A percentile compares a stretch with the other conserved stretches of the same genome.
These are phyloP conservation scores for Chlamydomonas reinhardtii DNA, from an alignment of 163 green algal species.

Conservation along the genomic window DNA sequence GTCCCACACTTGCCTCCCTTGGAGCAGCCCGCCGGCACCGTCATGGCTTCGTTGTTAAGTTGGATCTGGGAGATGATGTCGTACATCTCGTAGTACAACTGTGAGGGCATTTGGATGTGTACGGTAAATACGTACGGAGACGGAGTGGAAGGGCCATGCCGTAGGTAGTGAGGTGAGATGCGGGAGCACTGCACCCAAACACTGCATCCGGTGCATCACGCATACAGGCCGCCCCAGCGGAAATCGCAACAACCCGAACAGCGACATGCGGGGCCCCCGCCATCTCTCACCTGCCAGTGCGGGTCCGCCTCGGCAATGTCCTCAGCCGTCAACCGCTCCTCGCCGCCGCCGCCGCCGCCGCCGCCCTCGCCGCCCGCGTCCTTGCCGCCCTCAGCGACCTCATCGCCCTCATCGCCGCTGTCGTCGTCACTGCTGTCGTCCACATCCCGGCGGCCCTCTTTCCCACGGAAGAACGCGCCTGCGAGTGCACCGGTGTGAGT, in stretches of 20 bases:
- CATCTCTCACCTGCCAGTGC: neutral
- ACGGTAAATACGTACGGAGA: too few relatives aligned
- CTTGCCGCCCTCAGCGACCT: neutral
- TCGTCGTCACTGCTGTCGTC: neutral
- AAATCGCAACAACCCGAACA: too few relatives aligned
- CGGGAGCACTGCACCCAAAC: too few relatives aligned
- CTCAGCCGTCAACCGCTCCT: neutral
- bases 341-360: neutral
- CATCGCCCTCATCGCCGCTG: neutral
- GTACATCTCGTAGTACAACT: slow-evolving; percentile 32
- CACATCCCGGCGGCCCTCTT: neutral
- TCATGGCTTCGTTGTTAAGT: slow-evolving; percentile 22
- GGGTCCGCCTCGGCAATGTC: slow-evolving; percentile 11
- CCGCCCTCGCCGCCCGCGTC: neutral
- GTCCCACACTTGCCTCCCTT: neutral
- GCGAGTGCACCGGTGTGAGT: too few relatives aligned
- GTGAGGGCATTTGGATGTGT: neutral
- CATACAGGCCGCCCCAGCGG: too few relatives aligned
- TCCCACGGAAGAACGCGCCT: neutral
- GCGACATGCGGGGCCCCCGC: too few relatives aligned
- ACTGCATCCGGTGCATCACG: too few relatives aligned
- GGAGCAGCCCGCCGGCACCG: neutral
- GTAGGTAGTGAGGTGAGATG: too few relatives aligned
- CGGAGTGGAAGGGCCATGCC: too few relatives aligned
- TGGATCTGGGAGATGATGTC: slow-evolving; percentile 16